Percentiles rank a stretch among this genome's conserved stretches.
Conservation (phyloP, 345 rosid species). For the Boechera stricta region DNA sequence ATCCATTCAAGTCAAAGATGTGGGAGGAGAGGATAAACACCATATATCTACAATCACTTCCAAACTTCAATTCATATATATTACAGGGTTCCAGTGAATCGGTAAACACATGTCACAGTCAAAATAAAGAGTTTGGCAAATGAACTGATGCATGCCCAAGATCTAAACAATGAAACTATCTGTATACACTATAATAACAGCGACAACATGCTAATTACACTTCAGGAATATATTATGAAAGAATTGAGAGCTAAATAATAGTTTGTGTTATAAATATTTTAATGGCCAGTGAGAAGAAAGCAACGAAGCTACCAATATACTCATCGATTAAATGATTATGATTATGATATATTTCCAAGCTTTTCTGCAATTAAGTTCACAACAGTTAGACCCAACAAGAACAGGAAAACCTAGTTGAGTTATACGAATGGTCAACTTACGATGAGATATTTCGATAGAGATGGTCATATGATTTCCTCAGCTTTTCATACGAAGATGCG, state of each 20-base stretch:
- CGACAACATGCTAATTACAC: not conserved
- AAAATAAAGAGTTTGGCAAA: not conserved
- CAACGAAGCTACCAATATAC: slow-evolving; percentile 31
- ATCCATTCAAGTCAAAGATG: slow-evolving; percentile 26
- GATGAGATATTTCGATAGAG: slow-evolving; percentile 87
- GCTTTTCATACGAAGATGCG: slow-evolving; percentile 86
- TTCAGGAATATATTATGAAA: slow-evolving; percentile 22
- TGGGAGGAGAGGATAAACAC: slow-evolving; percentile 4
- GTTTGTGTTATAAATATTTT: slow-evolving; percentile 4
- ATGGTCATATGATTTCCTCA: slow-evolving; percentile 91
- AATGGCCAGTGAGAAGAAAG: slow-evolving; percentile 31
- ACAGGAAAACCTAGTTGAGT: slow-evolving; percentile 23
- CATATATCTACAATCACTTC: slow-evolving; percentile 21
- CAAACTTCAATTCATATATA: not conserved
- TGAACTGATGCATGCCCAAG: slow-evolving; percentile 13
- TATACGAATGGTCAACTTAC: slow-evolving; percentile 61
- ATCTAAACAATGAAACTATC: slow-evolving; percentile 6
- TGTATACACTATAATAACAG: slow-evolving; percentile 16
- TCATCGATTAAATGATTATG: slow-evolving; percentile 3
- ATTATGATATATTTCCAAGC: slow-evolving; percentile 20
- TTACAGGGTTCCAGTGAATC: slow-evolving; percentile 5
- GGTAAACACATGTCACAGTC: slow-evolving; percentile 14
- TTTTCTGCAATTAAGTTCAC: slow-evolving; percentile 23
- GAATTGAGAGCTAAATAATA: slow-evolving; percentile 16
- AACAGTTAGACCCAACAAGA: slow-evolving; percentile 28